A percentile compares a stretch with the other conserved stretches of the same genome.
phyloP scores from a whole-genome alignment of 2,329 filamentous ascomycete species.

The Aspergillus ochraceus region DNA sequence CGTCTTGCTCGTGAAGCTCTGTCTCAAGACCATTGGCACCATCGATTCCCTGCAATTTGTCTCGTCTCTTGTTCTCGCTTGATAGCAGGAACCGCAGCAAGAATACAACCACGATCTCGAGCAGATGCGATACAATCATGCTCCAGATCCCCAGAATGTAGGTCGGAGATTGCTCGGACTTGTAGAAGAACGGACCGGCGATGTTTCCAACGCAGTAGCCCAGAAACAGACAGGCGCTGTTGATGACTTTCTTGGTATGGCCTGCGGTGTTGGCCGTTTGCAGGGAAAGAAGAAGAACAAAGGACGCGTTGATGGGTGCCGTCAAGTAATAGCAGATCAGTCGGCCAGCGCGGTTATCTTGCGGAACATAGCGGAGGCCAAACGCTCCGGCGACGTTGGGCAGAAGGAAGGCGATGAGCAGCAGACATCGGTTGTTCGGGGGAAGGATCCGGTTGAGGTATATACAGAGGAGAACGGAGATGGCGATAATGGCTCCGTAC shows the following conservation, averaged over 20 bases:
- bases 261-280: slow-evolving; percentile 49
- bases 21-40: neutral
- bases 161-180: slow-evolving; percentile 20
- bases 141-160: slow-evolving; percentile 52
- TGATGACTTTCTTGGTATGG: slow-evolving; percentile 64
- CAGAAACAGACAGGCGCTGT: slow-evolving; percentile 61
- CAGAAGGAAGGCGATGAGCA: slow-evolving; percentile 57
- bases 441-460: slow-evolving; percentile 50
- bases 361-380: slow-evolving; percentile 56
- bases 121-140: slow-evolving; percentile 56
- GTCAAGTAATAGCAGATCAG: slow-evolving; percentile 61
- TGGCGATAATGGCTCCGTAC: slow-evolving; percentile 50
- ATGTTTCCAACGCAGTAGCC: slow-evolving; percentile 63
- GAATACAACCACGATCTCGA: slow-evolving; percentile 51
- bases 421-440: slow-evolving; percentile 50
- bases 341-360: slow-evolving; percentile 52
- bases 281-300: slow-evolving; percentile 52
- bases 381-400: slow-evolving; percentile 61
- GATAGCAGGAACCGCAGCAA: slow-evolving; percentile 48
- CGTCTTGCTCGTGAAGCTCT: slow-evolving; percentile 26
- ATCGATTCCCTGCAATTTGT: slow-evolving; percentile 46
- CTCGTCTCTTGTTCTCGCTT: slow-evolving; percentile 52
- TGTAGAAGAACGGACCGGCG: slow-evolving; percentile 64
- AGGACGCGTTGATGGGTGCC: slow-evolving; percentile 56
- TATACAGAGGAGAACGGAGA: slow-evolving; percentile 52